Evolutionary conservation across 805 yeast species (phyloP).

Genomic region (Saturnispora mendoncae): DNA sequence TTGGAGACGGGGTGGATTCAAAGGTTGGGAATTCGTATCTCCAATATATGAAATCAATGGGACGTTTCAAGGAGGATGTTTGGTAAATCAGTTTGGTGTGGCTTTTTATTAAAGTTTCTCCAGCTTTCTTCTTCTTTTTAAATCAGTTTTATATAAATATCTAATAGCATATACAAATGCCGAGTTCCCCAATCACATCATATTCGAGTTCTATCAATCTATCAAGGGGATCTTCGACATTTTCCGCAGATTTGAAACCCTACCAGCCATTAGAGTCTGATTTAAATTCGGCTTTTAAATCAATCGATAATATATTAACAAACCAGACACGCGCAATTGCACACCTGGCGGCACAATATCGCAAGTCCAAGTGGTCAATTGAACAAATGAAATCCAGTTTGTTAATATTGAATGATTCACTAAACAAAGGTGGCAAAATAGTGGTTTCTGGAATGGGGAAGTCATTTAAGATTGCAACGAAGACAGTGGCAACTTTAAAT

Average conservation of each 20-base stretch:
- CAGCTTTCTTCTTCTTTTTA: neutral
- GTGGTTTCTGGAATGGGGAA: conserved; percentile 81
- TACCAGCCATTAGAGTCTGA: conserved; percentile 16
- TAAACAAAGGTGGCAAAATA: conserved; percentile 53
- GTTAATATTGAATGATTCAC: conserved; percentile 33
- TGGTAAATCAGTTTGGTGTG: conserved; percentile 45
- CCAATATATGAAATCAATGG: conserved; percentile 65
- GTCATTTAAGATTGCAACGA: conserved; percentile 68
- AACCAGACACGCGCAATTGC: conserved; percentile 41
- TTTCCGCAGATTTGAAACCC: conserved; percentile 17
- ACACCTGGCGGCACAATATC: conserved; percentile 38
- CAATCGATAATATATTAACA: conserved; percentile 34
- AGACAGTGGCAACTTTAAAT: conserved; percentile 73
- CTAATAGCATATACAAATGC: neutral
- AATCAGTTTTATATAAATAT: neutral
- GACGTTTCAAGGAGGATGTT: conserved; percentile 90
- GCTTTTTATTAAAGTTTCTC: neutral
- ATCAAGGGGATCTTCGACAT: conserved; percentile 23
- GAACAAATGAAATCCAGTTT: conserved; percentile 37
- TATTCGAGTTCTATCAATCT: conserved; percentile 13
- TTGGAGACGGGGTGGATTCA: conserved; percentile 43
- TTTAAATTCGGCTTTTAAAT: conserved; percentile 20
- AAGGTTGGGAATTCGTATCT: conserved; percentile 62
- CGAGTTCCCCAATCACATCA: conserved; percentile 8
- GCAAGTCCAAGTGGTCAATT: conserved; percentile 37